A percentile compares a stretch with the other conserved stretches of the same genome.
phyloP scores from a whole-genome alignment of 2,329 filamentous ascomycete species.

The Diaporthe citriasiana region DNA sequence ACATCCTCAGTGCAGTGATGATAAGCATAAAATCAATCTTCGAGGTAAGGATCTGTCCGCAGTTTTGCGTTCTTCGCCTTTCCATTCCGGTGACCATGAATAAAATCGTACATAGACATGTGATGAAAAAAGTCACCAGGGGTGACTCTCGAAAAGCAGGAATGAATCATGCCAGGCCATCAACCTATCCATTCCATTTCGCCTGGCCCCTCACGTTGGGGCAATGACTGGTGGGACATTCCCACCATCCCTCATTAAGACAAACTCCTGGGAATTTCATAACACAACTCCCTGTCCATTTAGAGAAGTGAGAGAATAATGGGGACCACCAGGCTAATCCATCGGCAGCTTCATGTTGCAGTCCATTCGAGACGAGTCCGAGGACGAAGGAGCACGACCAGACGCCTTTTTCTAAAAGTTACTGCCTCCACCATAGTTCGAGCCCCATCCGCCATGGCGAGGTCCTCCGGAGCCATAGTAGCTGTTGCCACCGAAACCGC shows the following conservation, averaged over 20 bases:
- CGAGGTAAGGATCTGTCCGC: slow-evolving; percentile 22
- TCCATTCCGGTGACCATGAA: slow-evolving; percentile 35
- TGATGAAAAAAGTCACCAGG: slow-evolving; percentile 38
- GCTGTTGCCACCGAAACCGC: slow-evolving; percentile 61
- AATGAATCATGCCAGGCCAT: slow-evolving; percentile 31
- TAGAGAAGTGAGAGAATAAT: slow-evolving; percentile 5
- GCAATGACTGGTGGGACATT: slow-evolving; percentile 26
- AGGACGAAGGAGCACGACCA: slow-evolving; percentile 36
- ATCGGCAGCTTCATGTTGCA: slow-evolving; percentile 14
- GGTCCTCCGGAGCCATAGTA: slow-evolving; percentile 63
- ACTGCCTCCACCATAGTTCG: slow-evolving; percentile 62
- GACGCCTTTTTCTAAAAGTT: slow-evolving; percentile 36
- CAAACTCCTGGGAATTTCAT: slow-evolving; percentile 29
- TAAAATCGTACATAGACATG: slow-evolving; percentile 39
- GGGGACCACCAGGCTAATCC: slow-evolving; percentile 32
- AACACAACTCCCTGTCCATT: slow-evolving; percentile 21
- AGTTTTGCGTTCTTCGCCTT: slow-evolving; percentile 32
- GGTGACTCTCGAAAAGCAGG: slow-evolving; percentile 34
- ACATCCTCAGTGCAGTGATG: neutral
- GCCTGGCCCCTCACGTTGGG: neutral
- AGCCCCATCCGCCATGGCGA: slow-evolving; percentile 67
- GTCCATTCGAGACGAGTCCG: slow-evolving; percentile 18
- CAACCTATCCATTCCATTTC: slow-evolving; percentile 23
- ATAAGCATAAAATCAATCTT: slow-evolving; percentile 12
- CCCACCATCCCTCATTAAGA: slow-evolving; percentile 32